phyloP scores from a whole-genome alignment of 2,329 filamentous ascomycete genomes.

The Onygenales sp. region DNA sequence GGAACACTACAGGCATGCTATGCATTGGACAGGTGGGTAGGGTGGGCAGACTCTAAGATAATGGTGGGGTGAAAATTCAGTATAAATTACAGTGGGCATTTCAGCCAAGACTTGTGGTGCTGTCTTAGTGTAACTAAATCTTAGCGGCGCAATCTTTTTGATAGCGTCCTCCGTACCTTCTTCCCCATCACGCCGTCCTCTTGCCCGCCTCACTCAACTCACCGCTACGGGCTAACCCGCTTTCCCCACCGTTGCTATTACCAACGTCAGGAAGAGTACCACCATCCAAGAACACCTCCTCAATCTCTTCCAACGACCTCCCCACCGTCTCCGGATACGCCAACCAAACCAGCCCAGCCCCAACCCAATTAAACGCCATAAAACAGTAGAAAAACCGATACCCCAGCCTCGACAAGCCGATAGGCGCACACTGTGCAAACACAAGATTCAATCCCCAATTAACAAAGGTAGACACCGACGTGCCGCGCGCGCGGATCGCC shows the following conservation, averaged over 20 bases:
- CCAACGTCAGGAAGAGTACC: not conserved
- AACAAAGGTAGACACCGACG: slow-evolving; percentile 29
- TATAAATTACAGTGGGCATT: no score
- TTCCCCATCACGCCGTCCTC: no score
- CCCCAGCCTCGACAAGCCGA: slow-evolving; percentile 32
- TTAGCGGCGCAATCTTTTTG: no score
- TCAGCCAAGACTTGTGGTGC: no score
- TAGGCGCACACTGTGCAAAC: slow-evolving; percentile 42
- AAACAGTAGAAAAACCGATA: slow-evolving; percentile 44
- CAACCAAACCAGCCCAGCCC: slow-evolving; percentile 27
- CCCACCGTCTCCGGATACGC: slow-evolving; percentile 33
- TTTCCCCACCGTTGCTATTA: not conserved
- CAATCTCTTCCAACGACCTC: slow-evolving; percentile 29
- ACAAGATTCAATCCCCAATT: slow-evolving; percentile 40
- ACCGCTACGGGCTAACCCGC: no score
- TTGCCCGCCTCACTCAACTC: no score
- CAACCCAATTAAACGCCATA: slow-evolving; percentile 40
- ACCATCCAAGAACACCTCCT: slow-evolving; percentile 11
- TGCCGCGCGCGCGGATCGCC: slow-evolving; percentile 33
- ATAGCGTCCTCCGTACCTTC: no score
- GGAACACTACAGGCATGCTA: no score
- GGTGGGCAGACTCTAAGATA: no score
- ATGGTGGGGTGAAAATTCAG: no score
- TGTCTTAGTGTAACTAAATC: no score
- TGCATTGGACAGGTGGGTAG: no score